Evolutionary conservation across 2,329 filamentous ascomycete species (phyloP).

Genomic region (Penicillium sp.): DNA sequence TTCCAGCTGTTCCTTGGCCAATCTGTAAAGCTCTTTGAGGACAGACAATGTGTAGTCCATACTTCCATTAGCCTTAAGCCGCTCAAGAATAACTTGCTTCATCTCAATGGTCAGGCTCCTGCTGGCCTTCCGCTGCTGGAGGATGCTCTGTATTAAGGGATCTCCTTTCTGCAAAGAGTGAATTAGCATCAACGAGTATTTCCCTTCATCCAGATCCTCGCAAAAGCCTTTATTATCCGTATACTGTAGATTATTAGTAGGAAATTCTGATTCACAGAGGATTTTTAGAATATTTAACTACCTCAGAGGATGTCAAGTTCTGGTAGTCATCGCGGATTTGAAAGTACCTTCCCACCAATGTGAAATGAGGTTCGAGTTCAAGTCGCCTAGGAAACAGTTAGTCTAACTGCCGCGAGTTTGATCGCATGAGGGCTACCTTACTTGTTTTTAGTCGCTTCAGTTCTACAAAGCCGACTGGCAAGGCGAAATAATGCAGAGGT

Average conservation of each 20-base stretch:
- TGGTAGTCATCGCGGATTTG: constrained; percentile 11
- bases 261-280: background rate
- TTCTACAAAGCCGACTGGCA: background rate
- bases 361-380: background rate
- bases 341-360: background rate
- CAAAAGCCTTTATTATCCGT: constrained; percentile 5
- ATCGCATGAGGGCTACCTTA: background rate
- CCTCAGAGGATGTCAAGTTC: constrained; percentile 2
- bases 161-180: background rate
- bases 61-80: background rate
- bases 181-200: constrained; percentile 5
- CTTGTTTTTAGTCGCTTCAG: constrained; percentile 1
- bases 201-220: constrained; percentile 10
- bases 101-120: background rate
- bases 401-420: background rate
- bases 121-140: background rate
- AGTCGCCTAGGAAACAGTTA: background rate
- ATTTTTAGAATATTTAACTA: background rate
- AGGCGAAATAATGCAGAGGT: background rate
- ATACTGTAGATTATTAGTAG: background rate
- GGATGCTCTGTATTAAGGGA: background rate
- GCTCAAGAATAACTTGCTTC: background rate
- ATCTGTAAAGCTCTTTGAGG: background rate
- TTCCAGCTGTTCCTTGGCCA: background rate
- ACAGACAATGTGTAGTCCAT: background rate